phyloP scores from a whole-genome alignment of 2,329 filamentous ascomycete species.

The Sarocladium oryzae region DNA sequence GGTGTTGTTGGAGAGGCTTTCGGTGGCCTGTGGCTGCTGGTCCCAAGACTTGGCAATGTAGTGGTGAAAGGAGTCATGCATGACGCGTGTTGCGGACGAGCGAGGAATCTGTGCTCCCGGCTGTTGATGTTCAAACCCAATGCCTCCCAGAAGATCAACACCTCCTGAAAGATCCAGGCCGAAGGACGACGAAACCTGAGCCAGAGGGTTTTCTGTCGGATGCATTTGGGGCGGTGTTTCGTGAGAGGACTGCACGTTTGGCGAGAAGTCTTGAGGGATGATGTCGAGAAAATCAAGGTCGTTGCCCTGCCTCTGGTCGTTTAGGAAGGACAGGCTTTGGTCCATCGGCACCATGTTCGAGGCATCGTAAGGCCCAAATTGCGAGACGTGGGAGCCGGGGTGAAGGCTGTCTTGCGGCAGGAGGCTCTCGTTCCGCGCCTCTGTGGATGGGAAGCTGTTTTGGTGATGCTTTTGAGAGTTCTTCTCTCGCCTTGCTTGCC shows the following conservation, averaged over 20 bases:
- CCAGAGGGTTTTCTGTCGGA: background rate
- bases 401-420: background rate
- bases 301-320: conserved; percentile 21
- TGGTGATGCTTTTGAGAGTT: background rate
- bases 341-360: conserved; percentile 14
- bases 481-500: background rate
- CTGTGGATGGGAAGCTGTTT: background rate
- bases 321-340: conserved; percentile 29
- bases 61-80: conserved; percentile 13
- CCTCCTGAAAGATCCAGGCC: conserved; percentile 17
- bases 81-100: conserved; percentile 1
- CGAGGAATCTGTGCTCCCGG: background rate
- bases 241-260: conserved; percentile 10
- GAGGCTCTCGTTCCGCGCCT: background rate
- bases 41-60: conserved; percentile 17
- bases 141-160: conserved; percentile 23
- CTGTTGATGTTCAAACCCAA: conserved; percentile 25
- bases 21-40: conserved; percentile 12
- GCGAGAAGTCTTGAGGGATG: conserved; percentile 21
- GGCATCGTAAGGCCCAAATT: background rate
- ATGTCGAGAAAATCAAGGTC: conserved; percentile 28
- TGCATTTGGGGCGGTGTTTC: background rate
- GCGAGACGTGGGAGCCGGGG: background rate
- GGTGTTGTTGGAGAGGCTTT: conserved; percentile 19
- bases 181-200: background rate